A percentile compares a stretch with the other conserved stretches of the same genome.
Conservation (phyloP, 495 filamentous ascomycete genomes). For the Sordaria brevicollis region DNA sequence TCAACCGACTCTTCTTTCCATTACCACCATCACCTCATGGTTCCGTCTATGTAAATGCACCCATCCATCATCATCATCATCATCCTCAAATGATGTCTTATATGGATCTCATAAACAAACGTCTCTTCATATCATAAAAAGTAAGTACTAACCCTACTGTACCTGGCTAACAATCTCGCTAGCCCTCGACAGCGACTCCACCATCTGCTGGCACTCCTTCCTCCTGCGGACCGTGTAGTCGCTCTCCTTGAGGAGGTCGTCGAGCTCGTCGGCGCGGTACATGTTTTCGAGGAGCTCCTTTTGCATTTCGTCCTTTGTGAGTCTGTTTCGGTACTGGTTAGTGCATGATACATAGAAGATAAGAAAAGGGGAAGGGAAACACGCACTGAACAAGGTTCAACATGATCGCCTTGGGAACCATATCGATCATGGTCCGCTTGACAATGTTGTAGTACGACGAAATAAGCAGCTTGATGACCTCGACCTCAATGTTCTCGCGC, state of each 20-base stretch:
- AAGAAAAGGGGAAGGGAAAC: background rate
- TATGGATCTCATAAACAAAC: background rate
- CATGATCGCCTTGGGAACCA: constrained; percentile 99
- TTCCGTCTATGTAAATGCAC: background rate
- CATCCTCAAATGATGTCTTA: background rate
- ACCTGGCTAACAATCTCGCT: constrained; percentile 97
- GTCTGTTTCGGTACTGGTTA: constrained; percentile 37
- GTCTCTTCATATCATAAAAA: background rate
- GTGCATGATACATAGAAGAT: background rate
- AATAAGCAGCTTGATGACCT: constrained; percentile 97
- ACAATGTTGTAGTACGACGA: constrained; percentile 97
- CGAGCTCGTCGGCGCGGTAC: constrained; percentile 82
- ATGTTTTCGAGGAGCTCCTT: constrained; percentile 95
- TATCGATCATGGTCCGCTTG: constrained; percentile 96
- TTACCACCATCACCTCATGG: background rate
- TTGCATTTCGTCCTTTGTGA: constrained; percentile 98
- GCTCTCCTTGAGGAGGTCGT: constrained; percentile 93
- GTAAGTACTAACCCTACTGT: constrained; percentile 44
- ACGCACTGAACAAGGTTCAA: constrained; percentile 85
- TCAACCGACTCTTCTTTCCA: background rate
- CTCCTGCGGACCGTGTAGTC: constrained; percentile 91
- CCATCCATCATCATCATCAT: background rate
- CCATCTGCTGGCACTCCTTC: constrained; percentile 99
- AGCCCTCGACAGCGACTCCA: constrained; percentile 78
- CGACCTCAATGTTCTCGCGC: constrained; percentile 87